Conservation (phyloP, 331 rosid species). For the Malus hybrid region DNA sequence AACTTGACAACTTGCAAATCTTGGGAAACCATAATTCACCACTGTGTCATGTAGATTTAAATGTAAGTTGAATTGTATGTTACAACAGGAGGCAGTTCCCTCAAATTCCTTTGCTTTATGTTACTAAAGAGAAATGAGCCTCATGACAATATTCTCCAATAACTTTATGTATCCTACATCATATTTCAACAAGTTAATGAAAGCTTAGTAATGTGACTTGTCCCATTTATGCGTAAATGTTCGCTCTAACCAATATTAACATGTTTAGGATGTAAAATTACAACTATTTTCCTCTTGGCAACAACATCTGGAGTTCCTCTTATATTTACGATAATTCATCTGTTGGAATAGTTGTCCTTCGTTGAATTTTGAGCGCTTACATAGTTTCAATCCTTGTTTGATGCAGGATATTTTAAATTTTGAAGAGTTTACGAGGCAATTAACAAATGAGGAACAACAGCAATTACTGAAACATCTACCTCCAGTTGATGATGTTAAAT, state of each 20-base stretch:
- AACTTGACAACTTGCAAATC: conserved; percentile 56
- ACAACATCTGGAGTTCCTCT: neutral
- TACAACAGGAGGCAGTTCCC: neutral
- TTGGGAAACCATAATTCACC: conserved; percentile 78
- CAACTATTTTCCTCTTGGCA: neutral
- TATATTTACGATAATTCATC: neutral
- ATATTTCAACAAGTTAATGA: neutral
- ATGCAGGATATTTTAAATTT: conserved; percentile 67
- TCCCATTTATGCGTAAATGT: neutral
- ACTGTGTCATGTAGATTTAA: conserved; percentile 53
- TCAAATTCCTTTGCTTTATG: neutral
- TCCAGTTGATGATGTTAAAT: conserved; percentile 52
- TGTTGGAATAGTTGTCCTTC: neutral
- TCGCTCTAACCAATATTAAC: neutral
- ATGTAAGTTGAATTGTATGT: conserved; percentile 47
- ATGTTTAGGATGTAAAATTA: neutral
- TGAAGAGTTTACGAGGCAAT: conserved; percentile 62
- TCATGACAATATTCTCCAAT: neutral
- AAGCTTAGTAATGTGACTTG: neutral
- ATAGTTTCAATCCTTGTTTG: conserved; percentile 27
- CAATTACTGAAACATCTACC: conserved; percentile 72
- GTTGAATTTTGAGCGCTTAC: conserved; percentile 16
- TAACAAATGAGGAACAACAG: conserved; percentile 85
- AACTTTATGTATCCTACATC: neutral
- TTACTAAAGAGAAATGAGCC: neutral